phyloP scores from a whole-genome alignment of 306 rosid genomes.

The Elaeagnus macrophylla region DNA sequence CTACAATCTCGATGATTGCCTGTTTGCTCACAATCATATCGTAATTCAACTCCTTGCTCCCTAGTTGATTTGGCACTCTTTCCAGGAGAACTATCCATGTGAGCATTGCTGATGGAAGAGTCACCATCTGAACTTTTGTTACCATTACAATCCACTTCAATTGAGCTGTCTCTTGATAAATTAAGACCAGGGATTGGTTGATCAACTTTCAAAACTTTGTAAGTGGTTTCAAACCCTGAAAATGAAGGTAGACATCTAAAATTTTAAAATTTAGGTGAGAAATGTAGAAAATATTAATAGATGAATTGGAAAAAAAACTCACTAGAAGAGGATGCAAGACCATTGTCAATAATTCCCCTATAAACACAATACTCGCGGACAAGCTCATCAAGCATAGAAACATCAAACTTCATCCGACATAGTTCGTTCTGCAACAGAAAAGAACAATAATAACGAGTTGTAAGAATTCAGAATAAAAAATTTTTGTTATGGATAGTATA shows the following conservation, averaged over 20 bases:
- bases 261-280: background rate
- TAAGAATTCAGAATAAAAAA: too few relatives aligned
- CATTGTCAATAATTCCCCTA: constrained; percentile 80
- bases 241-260: constrained; percentile 28
- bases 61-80: constrained; percentile 63
- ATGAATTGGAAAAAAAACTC: constrained; percentile 8
- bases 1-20: constrained; percentile 79
- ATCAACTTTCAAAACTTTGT: constrained; percentile 44
- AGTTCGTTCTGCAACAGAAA: constrained; percentile 68
- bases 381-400: constrained; percentile 83
- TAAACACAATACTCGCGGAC: constrained; percentile 89
- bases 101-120: constrained; percentile 55
- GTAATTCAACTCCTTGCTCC: constrained; percentile 54
- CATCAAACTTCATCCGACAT: constrained; percentile 79
- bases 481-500: too few relatives aligned
- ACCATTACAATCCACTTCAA: constrained; percentile 50
- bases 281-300: background rate
- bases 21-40: constrained; percentile 50
- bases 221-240: constrained; percentile 37
- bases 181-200: constrained; percentile 37
- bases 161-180: constrained; percentile 53
- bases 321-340: constrained; percentile 34
- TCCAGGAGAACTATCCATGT: constrained; percentile 62
- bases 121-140: constrained; percentile 78
- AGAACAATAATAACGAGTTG: constrained; percentile 8